A percentile compares a stretch with the other conserved stretches of the same genome.
Conservation (phyloP, 2,329 filamentous ascomycete genomes). For the Didymella glomerata region DNA sequence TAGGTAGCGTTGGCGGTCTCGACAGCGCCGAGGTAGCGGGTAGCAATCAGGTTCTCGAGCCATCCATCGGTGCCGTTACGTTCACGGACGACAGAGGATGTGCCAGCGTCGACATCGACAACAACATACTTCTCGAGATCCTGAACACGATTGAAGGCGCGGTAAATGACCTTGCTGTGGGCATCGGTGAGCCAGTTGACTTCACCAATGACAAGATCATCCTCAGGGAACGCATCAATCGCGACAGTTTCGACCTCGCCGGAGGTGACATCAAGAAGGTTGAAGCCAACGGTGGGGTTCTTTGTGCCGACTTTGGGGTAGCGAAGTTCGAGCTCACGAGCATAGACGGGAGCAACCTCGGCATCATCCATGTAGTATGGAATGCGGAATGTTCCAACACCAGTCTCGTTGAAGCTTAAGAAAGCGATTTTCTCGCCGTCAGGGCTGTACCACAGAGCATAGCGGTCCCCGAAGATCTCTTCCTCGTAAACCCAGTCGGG, state of each 20-base stretch:
- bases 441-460: conserved; percentile 65
- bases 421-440: conserved; percentile 64
- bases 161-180: conserved; percentile 69
- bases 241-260: conserved; percentile 58
- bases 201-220: conserved; percentile 72
- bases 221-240: conserved; percentile 65
- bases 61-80: conserved; percentile 68
- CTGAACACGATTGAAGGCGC: conserved; percentile 74
- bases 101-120: conserved; percentile 61
- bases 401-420: conserved; percentile 69
- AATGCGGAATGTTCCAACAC: conserved; percentile 71
- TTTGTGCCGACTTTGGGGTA: conserved; percentile 75
- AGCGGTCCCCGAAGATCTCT: conserved; percentile 63
- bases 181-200: conserved; percentile 71
- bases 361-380: conserved; percentile 71
- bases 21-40: conserved; percentile 62
- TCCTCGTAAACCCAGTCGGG: conserved; percentile 73
- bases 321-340: conserved; percentile 67
- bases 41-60: conserved; percentile 67
- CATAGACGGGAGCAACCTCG: conserved; percentile 67
- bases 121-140: conserved; percentile 69
- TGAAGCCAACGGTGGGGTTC: conserved; percentile 71
- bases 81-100: conserved; percentile 61
- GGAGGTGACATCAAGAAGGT: conserved; percentile 63
- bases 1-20: conserved; percentile 47